These are phyloP conservation scores for Shiraia sp. DNA, from an alignment of 2,329 filamentous ascomycete species.

Conservation along the genomic window DNA sequence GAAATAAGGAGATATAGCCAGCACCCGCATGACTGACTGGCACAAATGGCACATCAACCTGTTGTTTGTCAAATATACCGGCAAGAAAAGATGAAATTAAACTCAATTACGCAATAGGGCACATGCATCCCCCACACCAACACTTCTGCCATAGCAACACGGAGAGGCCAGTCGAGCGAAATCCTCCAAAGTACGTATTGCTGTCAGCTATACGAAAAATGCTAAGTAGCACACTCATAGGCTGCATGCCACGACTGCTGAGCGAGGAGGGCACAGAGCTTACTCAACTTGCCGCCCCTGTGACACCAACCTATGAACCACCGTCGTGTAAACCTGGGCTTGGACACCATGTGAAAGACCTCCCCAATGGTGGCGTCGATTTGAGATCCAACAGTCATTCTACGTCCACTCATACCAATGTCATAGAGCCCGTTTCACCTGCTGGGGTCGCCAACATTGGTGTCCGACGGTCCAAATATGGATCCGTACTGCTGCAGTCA, in stretches of 20 bases:
- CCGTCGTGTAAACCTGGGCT: not conserved
- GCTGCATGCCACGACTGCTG: no score
- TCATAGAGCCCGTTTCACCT: slow-evolving; percentile 4
- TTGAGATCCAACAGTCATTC: not conserved
- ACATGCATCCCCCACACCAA: not conserved
- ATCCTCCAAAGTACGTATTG: no score
- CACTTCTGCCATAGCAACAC: not conserved
- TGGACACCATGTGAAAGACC: slow-evolving; percentile 1
- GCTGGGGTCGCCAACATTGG: slow-evolving; percentile 24
- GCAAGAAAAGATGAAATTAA: no score
- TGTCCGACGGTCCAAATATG: slow-evolving; percentile 24
- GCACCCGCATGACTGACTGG: no score
- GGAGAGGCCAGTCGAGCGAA: no score
- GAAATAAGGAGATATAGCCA: no score
- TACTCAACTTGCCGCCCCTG: slow-evolving; percentile 3
- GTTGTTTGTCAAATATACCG: no score
- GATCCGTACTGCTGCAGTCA: slow-evolving; percentile 23
- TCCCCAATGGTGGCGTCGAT: slow-evolving; percentile 6
- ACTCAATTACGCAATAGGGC: no score
- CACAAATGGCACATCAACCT: no score
- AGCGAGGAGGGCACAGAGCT: not conserved
- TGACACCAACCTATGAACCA: slow-evolving; percentile 7
- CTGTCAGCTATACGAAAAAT: no score
- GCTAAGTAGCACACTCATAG: not conserved
- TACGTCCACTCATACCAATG: not conserved